Evolutionary conservation across 495 filamentous ascomycete species (phyloP).

Genomic region (Monascus purpureus): DNA sequence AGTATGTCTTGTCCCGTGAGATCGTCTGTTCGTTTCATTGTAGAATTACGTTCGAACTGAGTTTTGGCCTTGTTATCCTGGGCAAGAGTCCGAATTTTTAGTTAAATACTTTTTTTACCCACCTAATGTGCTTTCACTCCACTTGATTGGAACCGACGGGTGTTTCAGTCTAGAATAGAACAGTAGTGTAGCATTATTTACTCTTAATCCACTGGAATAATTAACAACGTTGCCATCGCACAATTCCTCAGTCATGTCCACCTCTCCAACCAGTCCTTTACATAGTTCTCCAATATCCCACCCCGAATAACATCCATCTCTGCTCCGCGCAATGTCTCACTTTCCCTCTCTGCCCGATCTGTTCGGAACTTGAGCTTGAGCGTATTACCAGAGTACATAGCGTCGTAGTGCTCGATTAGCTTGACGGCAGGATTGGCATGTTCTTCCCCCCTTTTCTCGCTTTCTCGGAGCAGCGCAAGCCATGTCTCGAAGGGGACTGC

Average conservation of each 20-base stretch:
- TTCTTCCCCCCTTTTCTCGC: conserved; percentile 30
- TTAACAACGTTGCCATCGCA: no score
- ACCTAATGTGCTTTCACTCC: no score
- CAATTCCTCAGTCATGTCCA: conserved; percentile 13
- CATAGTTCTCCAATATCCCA: conserved; percentile 23
- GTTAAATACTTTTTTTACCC: no score
- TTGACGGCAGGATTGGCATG: conserved; percentile 44
- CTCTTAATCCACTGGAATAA: no score
- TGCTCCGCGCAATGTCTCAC: conserved; percentile 20
- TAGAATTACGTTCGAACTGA: no score
- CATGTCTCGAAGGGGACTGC: conserved; percentile 31
- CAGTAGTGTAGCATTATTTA: no score
- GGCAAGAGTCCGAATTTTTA: no score
- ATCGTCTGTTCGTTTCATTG: no score
- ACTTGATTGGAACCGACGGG: no score
- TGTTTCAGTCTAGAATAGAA: no score
- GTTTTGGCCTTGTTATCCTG: no score
- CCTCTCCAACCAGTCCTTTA: conserved; percentile 19
- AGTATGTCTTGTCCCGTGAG: no score
- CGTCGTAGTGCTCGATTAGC: conserved; percentile 39
- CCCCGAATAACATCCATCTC: conserved; percentile 20
- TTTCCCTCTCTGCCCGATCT: conserved; percentile 22
- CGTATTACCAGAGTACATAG: conserved; percentile 10
- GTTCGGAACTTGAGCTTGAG: conserved; percentile 13
- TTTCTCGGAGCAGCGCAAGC: conserved; percentile 29